Percentiles rank a stretch among this genome's conserved stretches.
Evolutionary conservation across 2,329 filamentous ascomycete genomes (phyloP).

Genomic region (Furcasterigmium furcatum): DNA sequence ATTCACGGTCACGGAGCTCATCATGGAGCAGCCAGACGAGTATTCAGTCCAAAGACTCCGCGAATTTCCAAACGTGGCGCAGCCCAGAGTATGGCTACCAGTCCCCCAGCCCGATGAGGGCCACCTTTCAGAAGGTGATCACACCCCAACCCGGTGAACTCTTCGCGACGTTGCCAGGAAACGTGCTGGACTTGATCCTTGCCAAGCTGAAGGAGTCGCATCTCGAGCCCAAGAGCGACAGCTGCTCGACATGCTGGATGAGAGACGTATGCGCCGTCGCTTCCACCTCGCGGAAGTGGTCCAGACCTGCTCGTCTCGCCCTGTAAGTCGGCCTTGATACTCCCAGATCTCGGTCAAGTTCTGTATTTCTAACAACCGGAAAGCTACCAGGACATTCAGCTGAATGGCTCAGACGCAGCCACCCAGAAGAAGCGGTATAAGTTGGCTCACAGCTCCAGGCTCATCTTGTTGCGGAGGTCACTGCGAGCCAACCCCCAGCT

Average conservation of each 20-base stretch:
- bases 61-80: slow-evolving; percentile 15
- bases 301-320: slow-evolving; percentile 44
- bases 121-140: slow-evolving; percentile 15
- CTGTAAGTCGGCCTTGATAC: too few species aligned
- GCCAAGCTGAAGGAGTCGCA: slow-evolving; percentile 50
- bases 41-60: slow-evolving; percentile 35
- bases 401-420: slow-evolving; percentile 54
- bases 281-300: slow-evolving; percentile 47
- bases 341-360: background rate
- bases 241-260: slow-evolving; percentile 65
- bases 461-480: slow-evolving; percentile 56
- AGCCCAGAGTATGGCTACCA: slow-evolving; percentile 18
- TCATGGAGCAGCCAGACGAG: slow-evolving; percentile 34
- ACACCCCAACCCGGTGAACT: slow-evolving; percentile 44
- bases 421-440: slow-evolving; percentile 57
- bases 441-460: slow-evolving; percentile 45
- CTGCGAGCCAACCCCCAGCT: slow-evolving; percentile 50
- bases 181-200: slow-evolving; percentile 56
- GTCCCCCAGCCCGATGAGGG: slow-evolving; percentile 9
- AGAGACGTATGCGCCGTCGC: slow-evolving; percentile 53
- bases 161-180: slow-evolving; percentile 53
- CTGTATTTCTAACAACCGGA: slow-evolving; percentile 1
- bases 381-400: slow-evolving; percentile 56
- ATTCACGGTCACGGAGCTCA: slow-evolving; percentile 18
- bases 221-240: slow-evolving; percentile 40